A percentile compares a stretch with the other conserved stretches of the same genome.
These are phyloP conservation scores for Lodderomyces pseudojiufengensis DNA, from an alignment of 1,139 yeast species.

Conservation along the genomic window DNA sequence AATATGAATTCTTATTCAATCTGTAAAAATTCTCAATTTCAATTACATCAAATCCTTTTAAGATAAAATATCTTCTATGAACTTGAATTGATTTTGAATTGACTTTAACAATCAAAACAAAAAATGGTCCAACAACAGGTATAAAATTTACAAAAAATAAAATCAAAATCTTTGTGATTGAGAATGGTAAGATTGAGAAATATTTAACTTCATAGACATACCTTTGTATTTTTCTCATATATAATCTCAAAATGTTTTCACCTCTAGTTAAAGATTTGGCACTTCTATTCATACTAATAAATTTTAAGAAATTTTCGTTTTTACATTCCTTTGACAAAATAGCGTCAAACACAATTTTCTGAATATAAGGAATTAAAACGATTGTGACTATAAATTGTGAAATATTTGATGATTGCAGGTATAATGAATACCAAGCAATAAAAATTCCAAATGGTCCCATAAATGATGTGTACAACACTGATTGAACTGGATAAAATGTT, in stretches of 20 bases:
- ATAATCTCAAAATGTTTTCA: conserved; percentile 22
- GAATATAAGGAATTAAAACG: conserved; percentile 55
- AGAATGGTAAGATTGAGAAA: conserved; percentile 22
- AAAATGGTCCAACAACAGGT: conserved; percentile 61
- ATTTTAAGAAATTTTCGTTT: conserved; percentile 24
- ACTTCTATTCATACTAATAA: conserved; percentile 15
- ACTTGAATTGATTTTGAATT: conserved; percentile 55
- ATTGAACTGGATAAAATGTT: conserved; percentile 47
- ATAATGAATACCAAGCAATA: conserved; percentile 50
- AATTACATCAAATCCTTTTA: conserved; percentile 50
- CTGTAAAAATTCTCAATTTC: conserved; percentile 30
- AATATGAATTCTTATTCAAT: conserved; percentile 30
- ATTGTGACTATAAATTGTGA: conserved; percentile 49
- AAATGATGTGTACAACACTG: conserved; percentile 42
- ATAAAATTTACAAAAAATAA: conserved; percentile 44
- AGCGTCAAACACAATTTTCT: conserved; percentile 54
- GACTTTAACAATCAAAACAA: conserved; percentile 53
- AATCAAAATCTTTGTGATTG: conserved; percentile 23
- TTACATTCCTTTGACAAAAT: conserved; percentile 49
- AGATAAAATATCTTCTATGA: conserved; percentile 57
- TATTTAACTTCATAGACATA: conserved; percentile 24
- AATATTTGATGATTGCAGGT: conserved; percentile 50
- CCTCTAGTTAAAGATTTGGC: background rate
- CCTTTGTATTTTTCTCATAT: conserved; percentile 22
- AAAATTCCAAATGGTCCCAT: conserved; percentile 54